These are phyloP conservation scores for Lantana camara DNA, from an alignment of 257 asterid species.

Conservation along the genomic window DNA sequence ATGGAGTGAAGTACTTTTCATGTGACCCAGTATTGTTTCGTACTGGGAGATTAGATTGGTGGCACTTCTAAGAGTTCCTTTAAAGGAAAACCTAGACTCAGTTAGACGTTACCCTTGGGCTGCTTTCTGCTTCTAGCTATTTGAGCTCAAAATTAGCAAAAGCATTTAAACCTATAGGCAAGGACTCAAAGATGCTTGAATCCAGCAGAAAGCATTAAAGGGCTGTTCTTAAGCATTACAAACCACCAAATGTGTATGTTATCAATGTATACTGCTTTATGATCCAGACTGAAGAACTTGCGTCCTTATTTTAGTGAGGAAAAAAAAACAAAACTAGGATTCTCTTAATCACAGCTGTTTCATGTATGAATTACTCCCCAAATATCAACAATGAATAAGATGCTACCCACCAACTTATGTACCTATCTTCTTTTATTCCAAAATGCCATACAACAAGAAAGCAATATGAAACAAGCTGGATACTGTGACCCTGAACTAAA, in stretches of 20 bases:
- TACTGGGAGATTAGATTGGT: not conserved
- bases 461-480: not conserved
- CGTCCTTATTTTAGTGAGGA: no score
- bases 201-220: no score
- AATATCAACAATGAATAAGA: not conserved
- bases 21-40: constrained; percentile 12
- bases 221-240: no score
- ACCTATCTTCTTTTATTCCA: not conserved
- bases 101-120: no score
- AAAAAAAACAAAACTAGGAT: no score
- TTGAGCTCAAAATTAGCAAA: no score
- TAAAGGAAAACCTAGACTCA: no score
- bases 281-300: no score
- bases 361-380: not conserved
- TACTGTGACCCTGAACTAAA: not conserved
- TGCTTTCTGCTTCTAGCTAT: no score
- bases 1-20: constrained; percentile 39
- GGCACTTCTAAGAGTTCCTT: not conserved
- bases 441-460: not conserved
- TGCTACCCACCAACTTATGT: not conserved
- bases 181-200: no score
- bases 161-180: no score
- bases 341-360: not conserved
- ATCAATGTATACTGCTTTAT: not conserved
- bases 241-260: not conserved